Conservation (phyloP, 1,139 yeast genomes). For the Blastobotrys indianensis region DNA sequence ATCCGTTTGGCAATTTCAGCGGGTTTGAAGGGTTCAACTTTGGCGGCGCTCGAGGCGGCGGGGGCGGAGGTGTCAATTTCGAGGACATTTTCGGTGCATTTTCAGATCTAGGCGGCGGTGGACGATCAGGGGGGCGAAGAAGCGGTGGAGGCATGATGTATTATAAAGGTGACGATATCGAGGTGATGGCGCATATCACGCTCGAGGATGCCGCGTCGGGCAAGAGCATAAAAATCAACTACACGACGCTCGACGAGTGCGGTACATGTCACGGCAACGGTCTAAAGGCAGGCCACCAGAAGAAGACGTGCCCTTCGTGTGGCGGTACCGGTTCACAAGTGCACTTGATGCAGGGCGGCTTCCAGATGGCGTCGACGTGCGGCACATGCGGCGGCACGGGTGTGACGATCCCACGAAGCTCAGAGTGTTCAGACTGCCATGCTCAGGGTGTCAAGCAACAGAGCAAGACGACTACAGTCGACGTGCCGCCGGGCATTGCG, state of each 20-base stretch:
- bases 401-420: slow-evolving; percentile 59
- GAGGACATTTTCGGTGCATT: slow-evolving; percentile 87
- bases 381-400: slow-evolving; percentile 85
- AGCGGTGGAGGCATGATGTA: slow-evolving; percentile 48
- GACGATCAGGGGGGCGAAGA: slow-evolving; percentile 30
- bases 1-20: slow-evolving; percentile 32
- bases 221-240: slow-evolving; percentile 55
- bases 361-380: slow-evolving; percentile 96
- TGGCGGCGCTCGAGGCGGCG: slow-evolving; percentile 43
- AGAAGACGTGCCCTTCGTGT: slow-evolving; percentile 78
- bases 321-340: slow-evolving; percentile 92
- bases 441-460: slow-evolving; percentile 81
- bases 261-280: slow-evolving; percentile 80
- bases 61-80: slow-evolving; percentile 47
- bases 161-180: slow-evolving; percentile 86
- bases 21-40: slow-evolving; percentile 45
- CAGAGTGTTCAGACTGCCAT: slow-evolving; percentile 74
- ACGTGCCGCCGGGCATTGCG: slow-evolving; percentile 80
- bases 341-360: slow-evolving; percentile 83
- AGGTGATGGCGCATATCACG: slow-evolving; percentile 63
- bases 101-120: slow-evolving; percentile 37
- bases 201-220: slow-evolving; percentile 91
- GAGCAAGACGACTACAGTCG: slow-evolving; percentile 65
- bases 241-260: slow-evolving; percentile 74
- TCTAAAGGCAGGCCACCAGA: slow-evolving; percentile 66